Evolutionary conservation across 805 yeast genomes (phyloP).

Genomic region (Candida michaelii): DNA sequence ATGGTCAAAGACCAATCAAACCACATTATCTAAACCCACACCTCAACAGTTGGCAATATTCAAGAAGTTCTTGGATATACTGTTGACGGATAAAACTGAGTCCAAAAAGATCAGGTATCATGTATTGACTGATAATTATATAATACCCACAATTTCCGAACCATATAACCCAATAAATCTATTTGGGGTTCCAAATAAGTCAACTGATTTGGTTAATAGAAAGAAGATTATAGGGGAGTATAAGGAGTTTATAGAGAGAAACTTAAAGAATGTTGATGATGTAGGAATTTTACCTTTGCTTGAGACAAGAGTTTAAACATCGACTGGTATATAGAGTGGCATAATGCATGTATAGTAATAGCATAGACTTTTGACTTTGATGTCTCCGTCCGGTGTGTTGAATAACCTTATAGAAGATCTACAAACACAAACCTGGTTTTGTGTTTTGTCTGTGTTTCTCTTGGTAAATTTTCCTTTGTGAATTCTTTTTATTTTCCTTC

Average conservation of each 20-base stretch:
- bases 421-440: too few relatives aligned
- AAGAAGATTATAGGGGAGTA: constrained; percentile 14
- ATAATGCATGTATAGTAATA: too few relatives aligned
- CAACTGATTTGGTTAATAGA: constrained; percentile 15
- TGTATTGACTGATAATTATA: constrained; percentile 50
- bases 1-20: constrained; percentile 56
- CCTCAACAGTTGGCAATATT: constrained; percentile 43
- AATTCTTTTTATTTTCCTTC: too few relatives aligned
- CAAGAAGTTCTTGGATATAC: constrained; percentile 43
- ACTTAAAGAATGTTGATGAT: constrained; percentile 7
- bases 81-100: constrained; percentile 28
- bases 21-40: constrained; percentile 27
- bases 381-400: too few relatives aligned
- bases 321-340: too few relatives aligned
- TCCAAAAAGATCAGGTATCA: constrained; percentile 31
- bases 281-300: background rate
- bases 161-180: constrained; percentile 66
- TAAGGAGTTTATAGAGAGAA: constrained; percentile 1
- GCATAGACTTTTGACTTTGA: too few relatives aligned
- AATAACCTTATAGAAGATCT: too few relatives aligned
- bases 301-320: background rate
- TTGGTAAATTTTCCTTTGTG: too few relatives aligned
- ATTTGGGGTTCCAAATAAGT: constrained; percentile 36
- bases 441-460: too few relatives aligned
- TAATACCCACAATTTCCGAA: constrained; percentile 56